Evolutionary conservation across 129 eudicot genomes (phyloP), one percentile per base, ranked within the genome.

Genomic region (Flaveria bidentis): DNA sequence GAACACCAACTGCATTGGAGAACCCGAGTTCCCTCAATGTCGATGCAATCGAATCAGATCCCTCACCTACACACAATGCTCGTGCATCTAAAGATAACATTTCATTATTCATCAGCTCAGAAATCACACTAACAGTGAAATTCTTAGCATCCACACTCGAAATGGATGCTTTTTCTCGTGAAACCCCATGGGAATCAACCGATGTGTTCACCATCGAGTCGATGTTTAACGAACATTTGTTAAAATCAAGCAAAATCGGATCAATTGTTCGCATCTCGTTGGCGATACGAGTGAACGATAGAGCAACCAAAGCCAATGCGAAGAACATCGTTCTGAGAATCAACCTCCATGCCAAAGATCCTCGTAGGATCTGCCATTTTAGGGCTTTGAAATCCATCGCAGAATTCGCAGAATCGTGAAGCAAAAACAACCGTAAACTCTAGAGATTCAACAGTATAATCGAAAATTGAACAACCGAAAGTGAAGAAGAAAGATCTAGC

Each of bases 41-140:
- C 15, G 64, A 71, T 0, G 78, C 88, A 52, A 85, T 84, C 11
- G 83, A 88, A 76, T 86, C 80, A 28, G 97, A 82, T 47, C 84
- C 85, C n/a, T 84, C 85, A 36, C 98, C 96, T 56, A 94, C 85
- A 79, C 92, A 94, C 47, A 94, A 75, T 39, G 88, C 77, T 71
- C 76, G 89, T 0, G 90, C 87, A 50, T 82, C 85, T 14, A 84
- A 49, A 4, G 67, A 81, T 77, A 94, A 15, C 87, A 94, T 75
- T 8, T 83, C 81, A 75, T 86, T 82, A n/a, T 79, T 81, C 84
- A 91, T 79, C 77, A 94, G 82, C 90, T 86, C 98, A 25, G 70
- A 74, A 55, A 90, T 81, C 73, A 94, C 96, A 72, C 75, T 63
- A 17, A 50, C 76, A 69, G 88, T 85, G 79, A 94, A 78, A 85